Evolutionary conservation across 2,329 filamentous ascomycete species (phyloP).

Genomic region (Dothistroma pini): DNA sequence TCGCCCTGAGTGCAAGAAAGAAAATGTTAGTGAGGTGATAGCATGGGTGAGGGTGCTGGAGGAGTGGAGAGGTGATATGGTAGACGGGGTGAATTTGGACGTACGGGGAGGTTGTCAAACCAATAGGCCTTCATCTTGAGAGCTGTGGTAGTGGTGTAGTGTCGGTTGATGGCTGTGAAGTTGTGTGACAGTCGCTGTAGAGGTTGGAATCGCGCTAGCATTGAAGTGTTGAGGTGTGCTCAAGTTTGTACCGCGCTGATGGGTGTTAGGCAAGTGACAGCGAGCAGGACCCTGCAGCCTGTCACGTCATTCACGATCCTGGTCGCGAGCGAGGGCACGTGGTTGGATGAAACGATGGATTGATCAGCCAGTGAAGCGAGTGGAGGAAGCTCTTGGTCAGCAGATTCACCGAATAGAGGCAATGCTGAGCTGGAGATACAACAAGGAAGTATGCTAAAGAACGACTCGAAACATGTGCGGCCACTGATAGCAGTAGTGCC

Average conservation of each 20-base stretch:
- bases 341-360: neutral
- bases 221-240: neutral
- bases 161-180: neutral
- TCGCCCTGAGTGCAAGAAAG: constrained; percentile 63
- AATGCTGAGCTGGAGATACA: neutral
- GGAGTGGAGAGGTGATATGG: constrained; percentile 15
- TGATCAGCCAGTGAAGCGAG: neutral
- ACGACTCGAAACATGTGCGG: too few species aligned
- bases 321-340: neutral
- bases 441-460: neutral
- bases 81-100: constrained; percentile 15
- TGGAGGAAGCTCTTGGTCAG: too few species aligned
- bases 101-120: constrained; percentile 63
- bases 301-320: neutral
- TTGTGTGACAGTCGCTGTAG: neutral
- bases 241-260: neutral
- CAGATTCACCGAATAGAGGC: neutral
- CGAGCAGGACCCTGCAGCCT: neutral
- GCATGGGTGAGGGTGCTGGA: neutral
- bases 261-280: neutral
- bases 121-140: constrained; percentile 65
- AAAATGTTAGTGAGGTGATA: constrained; percentile 12
- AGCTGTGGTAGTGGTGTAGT: constrained; percentile 5
- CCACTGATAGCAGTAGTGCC: too few species aligned
- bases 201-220: neutral